These are phyloP conservation scores for Nakazawaea holstii DNA, from an alignment of 805 yeast genomes.

Conservation along the genomic window DNA sequence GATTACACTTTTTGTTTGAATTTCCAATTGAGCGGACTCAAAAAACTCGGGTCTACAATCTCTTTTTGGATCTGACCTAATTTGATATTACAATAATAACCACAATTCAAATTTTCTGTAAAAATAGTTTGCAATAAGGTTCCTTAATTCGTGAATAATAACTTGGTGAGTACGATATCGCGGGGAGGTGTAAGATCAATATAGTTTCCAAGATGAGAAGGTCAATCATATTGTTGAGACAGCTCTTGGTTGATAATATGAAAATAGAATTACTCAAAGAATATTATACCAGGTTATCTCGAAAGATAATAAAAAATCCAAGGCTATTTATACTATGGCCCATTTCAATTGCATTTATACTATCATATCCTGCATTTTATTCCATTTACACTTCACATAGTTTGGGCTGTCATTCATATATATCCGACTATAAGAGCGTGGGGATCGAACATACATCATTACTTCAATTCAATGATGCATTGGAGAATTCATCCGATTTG, in stretches of 20 bases:
- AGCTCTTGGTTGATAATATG: neutral
- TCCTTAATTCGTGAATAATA: too few relatives aligned
- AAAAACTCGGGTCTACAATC: too few relatives aligned
- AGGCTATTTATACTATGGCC: constrained; percentile 43
- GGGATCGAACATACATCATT: neutral
- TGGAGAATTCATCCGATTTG: constrained; percentile 15
- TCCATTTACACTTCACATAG: constrained; percentile 25
- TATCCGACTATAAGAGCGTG: constrained; percentile 15
- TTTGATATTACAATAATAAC: too few relatives aligned
- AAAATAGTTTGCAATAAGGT: too few relatives aligned
- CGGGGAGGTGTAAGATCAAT: too few relatives aligned
- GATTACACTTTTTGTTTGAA: too few relatives aligned
- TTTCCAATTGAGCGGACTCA: too few relatives aligned
- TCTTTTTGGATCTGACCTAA: too few relatives aligned
- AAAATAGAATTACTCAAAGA: neutral
- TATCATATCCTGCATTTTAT: constrained; percentile 45
- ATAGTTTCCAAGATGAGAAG: constrained; percentile 1
- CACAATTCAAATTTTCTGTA: too few relatives aligned
- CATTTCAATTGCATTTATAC: constrained; percentile 35
- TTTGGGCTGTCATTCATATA: constrained; percentile 9
- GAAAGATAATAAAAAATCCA: constrained; percentile 30
- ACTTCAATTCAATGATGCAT: constrained; percentile 9
- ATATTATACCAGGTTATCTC: constrained; percentile 19
- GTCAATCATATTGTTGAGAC: neutral
- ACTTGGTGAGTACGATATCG: too few relatives aligned